Evolutionary conservation across 2,329 filamentous ascomycete genomes (phyloP).

Genomic region (Fusarium begoniae): DNA sequence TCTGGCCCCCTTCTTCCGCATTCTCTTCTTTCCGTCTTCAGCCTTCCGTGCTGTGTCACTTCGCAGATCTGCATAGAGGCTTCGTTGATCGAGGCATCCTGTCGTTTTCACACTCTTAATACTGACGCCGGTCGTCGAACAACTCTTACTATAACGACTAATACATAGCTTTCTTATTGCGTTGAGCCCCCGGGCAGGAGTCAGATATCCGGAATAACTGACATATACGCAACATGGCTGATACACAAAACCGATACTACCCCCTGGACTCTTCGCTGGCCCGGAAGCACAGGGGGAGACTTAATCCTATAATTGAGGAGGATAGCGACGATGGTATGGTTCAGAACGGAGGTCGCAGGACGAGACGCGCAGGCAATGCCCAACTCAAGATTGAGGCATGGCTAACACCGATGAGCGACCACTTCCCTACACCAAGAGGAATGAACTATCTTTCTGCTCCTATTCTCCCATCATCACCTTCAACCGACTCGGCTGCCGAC

Average conservation of each 20-base stretch:
- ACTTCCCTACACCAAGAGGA: constrained; percentile 78
- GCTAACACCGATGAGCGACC: constrained; percentile 67
- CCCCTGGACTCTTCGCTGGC: constrained; percentile 64
- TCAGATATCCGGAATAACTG: constrained; percentile 47
- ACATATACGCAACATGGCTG: constrained; percentile 57
- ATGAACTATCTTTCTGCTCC: constrained; percentile 71
- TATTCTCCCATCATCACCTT: constrained; percentile 69
- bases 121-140: constrained; percentile 51
- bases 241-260: constrained; percentile 51
- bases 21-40: constrained; percentile 48
- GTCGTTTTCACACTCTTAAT: constrained; percentile 47
- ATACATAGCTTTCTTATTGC: constrained; percentile 31
- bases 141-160: constrained; percentile 36
- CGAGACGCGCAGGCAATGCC: constrained; percentile 46
- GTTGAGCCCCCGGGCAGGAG: constrained; percentile 18
- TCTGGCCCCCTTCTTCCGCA: constrained; percentile 44
- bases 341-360: constrained; percentile 35
- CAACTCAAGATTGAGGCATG: constrained; percentile 65
- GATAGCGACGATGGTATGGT: constrained; percentile 53
- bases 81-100: constrained; percentile 58
- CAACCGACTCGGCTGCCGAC: constrained; percentile 61
- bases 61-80: constrained; percentile 45
- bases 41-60: constrained; percentile 42
- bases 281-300: constrained; percentile 61
- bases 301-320: constrained; percentile 75